Base-by-base conservation (phyloP, 495 filamentous ascomycete species). In the Chaetomium tenue region DNA sequence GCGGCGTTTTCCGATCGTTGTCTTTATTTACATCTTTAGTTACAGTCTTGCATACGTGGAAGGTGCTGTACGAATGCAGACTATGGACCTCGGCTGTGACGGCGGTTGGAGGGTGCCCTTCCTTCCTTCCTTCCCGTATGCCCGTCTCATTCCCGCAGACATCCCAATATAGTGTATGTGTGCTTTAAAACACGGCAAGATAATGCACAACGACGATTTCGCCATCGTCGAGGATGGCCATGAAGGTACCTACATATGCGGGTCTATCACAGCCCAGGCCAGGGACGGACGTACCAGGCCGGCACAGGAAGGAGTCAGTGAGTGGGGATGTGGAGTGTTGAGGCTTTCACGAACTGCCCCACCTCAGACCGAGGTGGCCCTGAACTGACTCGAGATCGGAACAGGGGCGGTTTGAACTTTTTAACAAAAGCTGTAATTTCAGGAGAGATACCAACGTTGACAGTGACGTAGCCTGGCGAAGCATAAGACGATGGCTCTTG, bases 351-450 rank as follows among this genome's bases (percentile, higher is more conserved):
- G 51, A 30, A 20, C 0, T 15, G 53, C n/a, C 28, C 53, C 53
- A 39, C 53, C 1, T 15, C 16, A 55, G 53, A 13, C 28, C 53
- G 53, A 55, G 53, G 53, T 15, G 5, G 22, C 33, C 18, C 42
- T 53, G 3, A 12, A 15, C 54, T 58, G 40, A 58, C 55, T 46
- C 39, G 56, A 58, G 16, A 28, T 28, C 18, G 22, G 40, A 46
- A 58, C n/a, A 13, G 22, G 39, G 47, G 3, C 22, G 22, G 39
- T 15, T 46, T 30, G 47, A 23, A 23, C 47, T 50, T 12, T 50
- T 1, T 50, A 22, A 25, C 22, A 12, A 37, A 37, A 57, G 20
- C 23, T 28, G 33, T 25, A 22, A 37, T 37, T 37, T 26, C 11
- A 26, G 25, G 28, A 15, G 13, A 15, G 25, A 30, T 13, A 53